A percentile compares a stretch with the other conserved stretches of the same genome.
These are phyloP conservation scores for Parastagonospora avenae DNA, from an alignment of 2,329 filamentous ascomycete species.

Conservation along the genomic window DNA sequence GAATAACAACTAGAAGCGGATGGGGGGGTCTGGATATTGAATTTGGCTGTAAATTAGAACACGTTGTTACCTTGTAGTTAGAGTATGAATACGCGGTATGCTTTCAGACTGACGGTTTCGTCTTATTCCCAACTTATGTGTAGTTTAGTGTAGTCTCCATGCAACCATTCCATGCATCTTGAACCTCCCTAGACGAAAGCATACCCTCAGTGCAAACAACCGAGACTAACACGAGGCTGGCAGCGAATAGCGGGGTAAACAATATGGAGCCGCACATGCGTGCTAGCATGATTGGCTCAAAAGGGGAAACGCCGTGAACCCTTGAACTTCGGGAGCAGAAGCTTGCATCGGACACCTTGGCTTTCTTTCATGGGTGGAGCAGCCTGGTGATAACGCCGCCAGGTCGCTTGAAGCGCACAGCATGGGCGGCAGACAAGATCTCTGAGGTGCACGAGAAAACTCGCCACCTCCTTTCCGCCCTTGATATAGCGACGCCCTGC, in stretches of 20 bases:
- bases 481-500: background rate
- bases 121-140: too few species aligned
- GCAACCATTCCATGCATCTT: background rate
- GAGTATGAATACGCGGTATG: background rate
- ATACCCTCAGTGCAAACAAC: background rate
- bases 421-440: background rate
- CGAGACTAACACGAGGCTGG: background rate
- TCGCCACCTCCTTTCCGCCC: slow-evolving; percentile 19
- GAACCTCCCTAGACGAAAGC: background rate
- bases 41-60: background rate
- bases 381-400: background rate
- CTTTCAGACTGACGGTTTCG: too few species aligned
- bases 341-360: slow-evolving; percentile 26
- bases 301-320: slow-evolving; percentile 13
- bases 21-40: background rate
- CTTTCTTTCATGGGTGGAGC: background rate
- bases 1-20: slow-evolving; percentile 74
- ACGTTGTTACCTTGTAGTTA: background rate
- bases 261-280: slow-evolving; percentile 14
- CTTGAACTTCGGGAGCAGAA: slow-evolving; percentile 12
- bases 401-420: background rate
- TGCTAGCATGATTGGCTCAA: slow-evolving; percentile 15
- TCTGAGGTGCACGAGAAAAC: background rate
- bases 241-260: slow-evolving; percentile 19
- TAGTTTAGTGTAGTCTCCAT: background rate